Percentiles rank a stretch among this genome's conserved stretches.
Conservation (phyloP, 2,329 filamentous ascomycete genomes). For the Mycosphaerelloides madeirae region DNA sequence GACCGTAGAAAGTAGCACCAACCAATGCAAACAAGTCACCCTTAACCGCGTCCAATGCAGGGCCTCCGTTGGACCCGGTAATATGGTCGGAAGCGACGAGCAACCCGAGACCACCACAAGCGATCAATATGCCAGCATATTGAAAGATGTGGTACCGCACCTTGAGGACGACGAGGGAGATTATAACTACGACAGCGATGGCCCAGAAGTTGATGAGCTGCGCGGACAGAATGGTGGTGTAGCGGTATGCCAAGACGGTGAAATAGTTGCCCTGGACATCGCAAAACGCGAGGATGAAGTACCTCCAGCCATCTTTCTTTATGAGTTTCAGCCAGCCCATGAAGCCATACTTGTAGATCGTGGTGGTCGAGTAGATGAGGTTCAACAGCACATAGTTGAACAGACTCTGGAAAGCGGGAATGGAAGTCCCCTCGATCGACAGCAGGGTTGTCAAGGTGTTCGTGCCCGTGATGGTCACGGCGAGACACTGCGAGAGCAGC, state of each 20-base stretch:
- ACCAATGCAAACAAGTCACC: conserved; percentile 89
- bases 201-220: conserved; percentile 99
- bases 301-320: conserved; percentile 78
- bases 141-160: conserved; percentile 89
- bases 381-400: conserved; percentile 90
- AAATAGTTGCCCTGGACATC: conserved; percentile 99
- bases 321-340: conserved; percentile 63
- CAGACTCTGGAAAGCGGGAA: conserved; percentile 91
- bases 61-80: conserved; percentile 66
- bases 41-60: conserved; percentile 68
- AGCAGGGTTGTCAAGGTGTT: conserved; percentile 86
- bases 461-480: conserved; percentile 85
- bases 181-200: conserved; percentile 81
- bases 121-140: conserved; percentile 79
- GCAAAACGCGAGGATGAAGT: conserved; percentile 84
- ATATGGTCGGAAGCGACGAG: conserved; percentile 85
- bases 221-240: conserved; percentile 87
- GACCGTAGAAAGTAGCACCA: conserved; percentile 84
- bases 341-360: conserved; percentile 73
- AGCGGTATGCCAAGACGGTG: conserved; percentile 85
- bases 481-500: conserved; percentile 68
- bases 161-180: conserved; percentile 75
- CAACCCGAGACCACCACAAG: conserved; percentile 84
- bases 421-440: conserved; percentile 62
- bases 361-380: conserved; percentile 73